A percentile compares a stretch with the other conserved stretches of the same genome.
phyloP scores from a whole-genome alignment of 2,329 filamentous ascomycete species.

The Clonostachys chloroleuca region DNA sequence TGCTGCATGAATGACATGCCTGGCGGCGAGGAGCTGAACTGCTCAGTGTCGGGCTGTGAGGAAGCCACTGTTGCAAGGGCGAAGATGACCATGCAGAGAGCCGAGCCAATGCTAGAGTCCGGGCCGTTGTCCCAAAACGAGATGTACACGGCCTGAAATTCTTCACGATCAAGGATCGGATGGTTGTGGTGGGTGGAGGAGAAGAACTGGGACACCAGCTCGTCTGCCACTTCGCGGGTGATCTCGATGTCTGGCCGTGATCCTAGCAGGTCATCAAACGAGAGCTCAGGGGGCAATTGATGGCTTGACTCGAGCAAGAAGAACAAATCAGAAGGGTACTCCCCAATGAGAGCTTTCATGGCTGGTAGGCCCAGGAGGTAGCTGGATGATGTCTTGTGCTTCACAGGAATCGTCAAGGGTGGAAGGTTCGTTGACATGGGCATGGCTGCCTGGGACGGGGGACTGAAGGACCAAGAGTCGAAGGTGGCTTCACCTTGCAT shows the following conservation, averaged over 20 bases:
- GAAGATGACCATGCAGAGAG: constrained; percentile 20
- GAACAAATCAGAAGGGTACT: constrained; percentile 18
- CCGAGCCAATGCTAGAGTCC: constrained; percentile 14
- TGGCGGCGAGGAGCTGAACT: constrained; percentile 11
- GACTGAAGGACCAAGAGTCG: neutral
- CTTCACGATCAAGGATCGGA: constrained; percentile 16
- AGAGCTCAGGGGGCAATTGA: constrained; percentile 12
- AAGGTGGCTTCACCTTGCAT: constrained; percentile 1
- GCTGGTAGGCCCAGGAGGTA: constrained; percentile 16
- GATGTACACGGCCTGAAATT: constrained; percentile 14
- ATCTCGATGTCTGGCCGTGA: constrained; percentile 1
- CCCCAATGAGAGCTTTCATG: constrained; percentile 18
- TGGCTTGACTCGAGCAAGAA: constrained; percentile 16
- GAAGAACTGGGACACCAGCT: constrained; percentile 16
- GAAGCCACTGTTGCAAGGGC: constrained; percentile 12
- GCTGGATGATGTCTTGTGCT: constrained; percentile 19
- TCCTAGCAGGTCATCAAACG: constrained; percentile 5
- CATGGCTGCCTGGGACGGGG: neutral
- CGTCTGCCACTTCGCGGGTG: constrained; percentile 10
- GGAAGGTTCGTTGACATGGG: constrained; percentile 7
- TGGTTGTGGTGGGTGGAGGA: constrained; percentile 14
- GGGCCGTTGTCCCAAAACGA: constrained; percentile 11
- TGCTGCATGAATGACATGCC: constrained; percentile 21
- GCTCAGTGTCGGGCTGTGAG: constrained; percentile 8
- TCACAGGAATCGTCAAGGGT: constrained; percentile 17